phyloP scores from a whole-genome alignment of 2,329 filamentous ascomycete species.

The Ceratocystis cubensis region DNA sequence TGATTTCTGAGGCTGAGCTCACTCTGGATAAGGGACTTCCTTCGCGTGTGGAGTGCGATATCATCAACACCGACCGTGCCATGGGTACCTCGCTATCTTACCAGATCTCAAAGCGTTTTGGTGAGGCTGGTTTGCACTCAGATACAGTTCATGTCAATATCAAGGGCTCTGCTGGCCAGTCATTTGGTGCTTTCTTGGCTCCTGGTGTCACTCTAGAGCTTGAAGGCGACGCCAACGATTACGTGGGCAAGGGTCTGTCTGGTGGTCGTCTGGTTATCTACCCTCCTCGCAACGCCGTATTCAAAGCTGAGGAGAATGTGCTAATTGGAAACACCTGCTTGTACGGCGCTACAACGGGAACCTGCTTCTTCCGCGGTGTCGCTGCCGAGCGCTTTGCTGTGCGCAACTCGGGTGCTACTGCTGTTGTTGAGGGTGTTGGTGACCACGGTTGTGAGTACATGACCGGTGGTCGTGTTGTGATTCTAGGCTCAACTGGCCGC shows the following conservation, averaged over 20 bases:
- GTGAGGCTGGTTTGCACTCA: conserved; percentile 74
- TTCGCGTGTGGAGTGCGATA: conserved; percentile 85
- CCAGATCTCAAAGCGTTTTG: conserved; percentile 86
- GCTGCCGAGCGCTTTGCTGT: conserved; percentile 95
- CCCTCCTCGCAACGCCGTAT: conserved; percentile 76
- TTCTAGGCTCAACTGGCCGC: conserved; percentile 79
- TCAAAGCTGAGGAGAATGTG: conserved; percentile 93
- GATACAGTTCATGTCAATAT: conserved; percentile 95
- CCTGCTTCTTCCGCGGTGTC: conserved; percentile 92
- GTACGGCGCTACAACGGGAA: conserved; percentile 83
- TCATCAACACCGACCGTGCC: conserved; percentile 91
- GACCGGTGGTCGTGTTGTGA: conserved; percentile 83
- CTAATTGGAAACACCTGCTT: conserved; percentile 89
- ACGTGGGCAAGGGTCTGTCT: conserved; percentile 89
- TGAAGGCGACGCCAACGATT: conserved; percentile 92
- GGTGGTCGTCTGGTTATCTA: conserved; percentile 90
- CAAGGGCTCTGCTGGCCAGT: conserved; percentile 91
- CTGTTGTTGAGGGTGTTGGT: conserved; percentile 92
- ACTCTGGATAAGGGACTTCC: conserved; percentile 90
- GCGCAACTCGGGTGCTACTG: conserved; percentile 87
- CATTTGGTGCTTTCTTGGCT: conserved; percentile 87
- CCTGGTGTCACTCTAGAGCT: conserved; percentile 89
- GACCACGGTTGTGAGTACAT: conserved; percentile 98
- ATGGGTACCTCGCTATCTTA: conserved; percentile 91
- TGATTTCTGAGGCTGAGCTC: conserved; percentile 88